phyloP scores from a whole-genome alignment of 768 basidiomycete genomes.

The Leucosporidium scottii region DNA sequence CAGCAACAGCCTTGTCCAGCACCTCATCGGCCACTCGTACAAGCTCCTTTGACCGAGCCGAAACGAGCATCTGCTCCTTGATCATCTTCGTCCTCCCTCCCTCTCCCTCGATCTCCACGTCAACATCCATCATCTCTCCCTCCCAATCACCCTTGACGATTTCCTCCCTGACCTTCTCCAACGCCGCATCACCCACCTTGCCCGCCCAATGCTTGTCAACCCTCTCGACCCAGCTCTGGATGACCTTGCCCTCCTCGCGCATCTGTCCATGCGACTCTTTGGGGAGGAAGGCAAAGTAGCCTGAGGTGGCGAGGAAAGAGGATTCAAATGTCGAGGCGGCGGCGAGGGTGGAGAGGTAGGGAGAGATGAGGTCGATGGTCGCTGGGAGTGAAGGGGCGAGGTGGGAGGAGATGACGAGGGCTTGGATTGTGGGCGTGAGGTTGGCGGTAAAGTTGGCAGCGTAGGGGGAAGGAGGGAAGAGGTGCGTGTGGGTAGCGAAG shows the following conservation, averaged over 20 bases:
- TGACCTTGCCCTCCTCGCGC: conserved; percentile 21
- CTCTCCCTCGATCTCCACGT: conserved; percentile 10
- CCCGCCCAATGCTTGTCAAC: conserved; percentile 23
- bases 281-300: conserved; percentile 28
- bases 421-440: conserved; percentile 29
- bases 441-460: conserved; percentile 17
- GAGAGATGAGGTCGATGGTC: neutral
- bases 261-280: neutral
- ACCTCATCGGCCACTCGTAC: conserved; percentile 26
- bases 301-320: conserved; percentile 1
- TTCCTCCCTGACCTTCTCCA: conserved; percentile 14
- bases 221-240: conserved; percentile 13
- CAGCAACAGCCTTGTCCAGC: conserved; percentile 28
- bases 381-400: conserved; percentile 16
- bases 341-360: conserved; percentile 13
- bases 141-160: conserved; percentile 27
- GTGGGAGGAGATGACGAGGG: conserved; percentile 24
- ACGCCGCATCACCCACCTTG: conserved; percentile 10
- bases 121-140: conserved; percentile 24
- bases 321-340: conserved; percentile 13
- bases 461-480: conserved; percentile 15
- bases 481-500: conserved; percentile 14
- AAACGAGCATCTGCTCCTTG: conserved; percentile 29
- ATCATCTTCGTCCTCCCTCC: neutral
- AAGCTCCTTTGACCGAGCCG: conserved; percentile 19